Base-by-base conservation (phyloP, 305 asterid species). In the Fraxinus baroniana region DNA sequence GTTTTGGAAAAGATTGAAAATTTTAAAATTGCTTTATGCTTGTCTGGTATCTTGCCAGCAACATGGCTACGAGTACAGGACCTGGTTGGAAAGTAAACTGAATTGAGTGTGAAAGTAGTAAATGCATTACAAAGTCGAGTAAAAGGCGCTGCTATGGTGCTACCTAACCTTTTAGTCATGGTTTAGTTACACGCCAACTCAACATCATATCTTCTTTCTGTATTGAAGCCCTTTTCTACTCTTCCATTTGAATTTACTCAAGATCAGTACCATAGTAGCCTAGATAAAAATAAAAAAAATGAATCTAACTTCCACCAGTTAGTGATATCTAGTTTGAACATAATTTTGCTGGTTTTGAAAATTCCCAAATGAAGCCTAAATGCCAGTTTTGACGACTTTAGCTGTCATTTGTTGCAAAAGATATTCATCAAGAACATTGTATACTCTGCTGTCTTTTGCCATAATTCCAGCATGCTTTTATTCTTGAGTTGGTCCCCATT, bases 401-500 rank as follows among this genome's bases (percentile, higher is more conserved):
- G 24, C 70, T 60, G 26, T 18, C 32, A 46, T 72, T 77, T 46
- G 17, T 71, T 82, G 5, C 72, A 37, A 18, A 32, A 49, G 73
- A 46, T 73, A 26, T 26, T 26, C 30, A 26, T 26, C 30, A 26
- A 17, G 49, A 75, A n/a, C 22, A 32, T 28, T 5, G 1, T 0
- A 33, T 0, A 32, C 8, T 55, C 24, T n/a, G 77, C 60, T 36
- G 35, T 76, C 36, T 74, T 44, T 39, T 57, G 46, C 30, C 64
- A 72, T 17, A 70, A 73, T 76, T 68, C 68, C 32, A 30, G 33
- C 52, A 37, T 64, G 74, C 81, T 66, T 79, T 17, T 73, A n/a
- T 70, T 77, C 35, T 70, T 55, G 70, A 18, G 28, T 24, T 8
- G 79, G 28, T 46, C 41, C 3, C 75, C 66, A 0, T 75, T 82